Conservation (phyloP, 2,329 filamentous ascomycete genomes). For the Clonostachys solani region DNA sequence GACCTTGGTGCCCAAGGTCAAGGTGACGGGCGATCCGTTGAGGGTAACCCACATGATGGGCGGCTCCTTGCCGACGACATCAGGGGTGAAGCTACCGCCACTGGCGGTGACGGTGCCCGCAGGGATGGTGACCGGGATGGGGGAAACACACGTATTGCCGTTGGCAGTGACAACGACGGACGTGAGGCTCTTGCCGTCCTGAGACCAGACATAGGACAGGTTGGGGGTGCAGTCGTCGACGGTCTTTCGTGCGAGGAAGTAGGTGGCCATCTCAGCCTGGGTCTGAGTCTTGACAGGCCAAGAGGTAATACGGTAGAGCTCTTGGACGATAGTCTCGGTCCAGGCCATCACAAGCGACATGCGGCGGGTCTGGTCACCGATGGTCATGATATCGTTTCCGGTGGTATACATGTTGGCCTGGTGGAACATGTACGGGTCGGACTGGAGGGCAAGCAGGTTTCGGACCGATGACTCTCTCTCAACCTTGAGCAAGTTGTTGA, state of each 20-base stretch:
- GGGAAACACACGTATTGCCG: conserved; percentile 42
- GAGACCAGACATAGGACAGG: conserved; percentile 36
- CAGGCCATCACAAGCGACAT: conserved; percentile 54
- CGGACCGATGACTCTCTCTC: conserved; percentile 49
- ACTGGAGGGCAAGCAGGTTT: conserved; percentile 50
- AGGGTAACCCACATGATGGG: conserved; percentile 44
- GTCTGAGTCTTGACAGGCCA: conserved; percentile 14
- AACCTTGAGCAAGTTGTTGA: conserved; percentile 42
- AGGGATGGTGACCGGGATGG: conserved; percentile 52
- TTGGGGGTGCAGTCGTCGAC: conserved; percentile 47
- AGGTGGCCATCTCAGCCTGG: conserved; percentile 41
- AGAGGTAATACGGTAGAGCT: conserved; percentile 41
- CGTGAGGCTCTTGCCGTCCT: conserved; percentile 36
- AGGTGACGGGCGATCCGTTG: conserved; percentile 35
- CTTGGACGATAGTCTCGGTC: conserved; percentile 49
- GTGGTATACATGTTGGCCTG: conserved; percentile 54
- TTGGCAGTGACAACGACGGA: conserved; percentile 43
- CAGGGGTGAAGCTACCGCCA: conserved; percentile 32
- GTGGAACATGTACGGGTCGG: conserved; percentile 58
- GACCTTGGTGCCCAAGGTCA: conserved; percentile 17
- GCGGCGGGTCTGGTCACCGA: conserved; percentile 41
- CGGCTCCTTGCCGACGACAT: conserved; percentile 51
- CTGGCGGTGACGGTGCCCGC: conserved; percentile 30
- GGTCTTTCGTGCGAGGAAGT: conserved; percentile 47
- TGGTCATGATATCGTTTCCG: conserved; percentile 37